A percentile compares a stretch with the other conserved stretches of the same genome.
Evolutionary conservation across 2,329 filamentous ascomycete species (phyloP).

Genomic region (Calonectria ilicicola): DNA sequence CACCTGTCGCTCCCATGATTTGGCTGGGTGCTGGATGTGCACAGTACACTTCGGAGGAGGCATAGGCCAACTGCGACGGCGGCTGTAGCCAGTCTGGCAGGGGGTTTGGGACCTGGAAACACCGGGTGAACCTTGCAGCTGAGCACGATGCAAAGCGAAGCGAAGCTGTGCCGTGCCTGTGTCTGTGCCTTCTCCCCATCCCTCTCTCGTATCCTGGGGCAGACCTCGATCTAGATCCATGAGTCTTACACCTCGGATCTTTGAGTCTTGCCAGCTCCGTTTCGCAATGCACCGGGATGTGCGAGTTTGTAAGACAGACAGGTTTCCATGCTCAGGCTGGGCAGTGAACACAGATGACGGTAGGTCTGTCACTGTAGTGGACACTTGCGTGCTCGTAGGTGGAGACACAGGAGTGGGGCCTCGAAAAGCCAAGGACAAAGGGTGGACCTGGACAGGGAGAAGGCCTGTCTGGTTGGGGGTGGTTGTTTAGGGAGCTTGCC

Average conservation of each 20-base stretch:
- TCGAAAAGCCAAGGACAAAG: constrained; percentile 6
- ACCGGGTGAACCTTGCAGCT: constrained; percentile 9
- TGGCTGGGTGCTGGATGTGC: not conserved
- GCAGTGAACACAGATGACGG: constrained; percentile 22
- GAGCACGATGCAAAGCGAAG: constrained; percentile 8
- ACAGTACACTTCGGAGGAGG: constrained; percentile 8
- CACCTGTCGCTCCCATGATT: not conserved
- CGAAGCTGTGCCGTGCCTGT: constrained; percentile 11
- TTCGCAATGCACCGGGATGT: constrained; percentile 7
- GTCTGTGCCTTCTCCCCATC: not conserved
- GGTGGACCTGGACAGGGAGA: constrained; percentile 11
- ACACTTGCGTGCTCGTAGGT: constrained; percentile 11
- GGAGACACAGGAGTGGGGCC: constrained; percentile 9
- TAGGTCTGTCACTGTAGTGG: constrained; percentile 15
- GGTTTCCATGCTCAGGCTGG: constrained; percentile 19
- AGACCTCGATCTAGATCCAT: not conserved
- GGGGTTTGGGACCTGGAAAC: constrained; percentile 9
- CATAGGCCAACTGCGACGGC: not conserved
- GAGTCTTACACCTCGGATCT: not conserved
- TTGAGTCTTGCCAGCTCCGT: not conserved
- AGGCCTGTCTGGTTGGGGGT: not conserved
- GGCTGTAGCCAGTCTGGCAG: not conserved
- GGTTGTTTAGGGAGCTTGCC: not conserved
- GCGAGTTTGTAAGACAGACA: constrained; percentile 18
- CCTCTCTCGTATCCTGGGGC: constrained; percentile 7